Percentiles rank a stretch among this genome's conserved stretches.
These are phyloP conservation scores for Vitis amurensis DNA, from an alignment of 164 flowering plant species.

Conservation along the genomic window DNA sequence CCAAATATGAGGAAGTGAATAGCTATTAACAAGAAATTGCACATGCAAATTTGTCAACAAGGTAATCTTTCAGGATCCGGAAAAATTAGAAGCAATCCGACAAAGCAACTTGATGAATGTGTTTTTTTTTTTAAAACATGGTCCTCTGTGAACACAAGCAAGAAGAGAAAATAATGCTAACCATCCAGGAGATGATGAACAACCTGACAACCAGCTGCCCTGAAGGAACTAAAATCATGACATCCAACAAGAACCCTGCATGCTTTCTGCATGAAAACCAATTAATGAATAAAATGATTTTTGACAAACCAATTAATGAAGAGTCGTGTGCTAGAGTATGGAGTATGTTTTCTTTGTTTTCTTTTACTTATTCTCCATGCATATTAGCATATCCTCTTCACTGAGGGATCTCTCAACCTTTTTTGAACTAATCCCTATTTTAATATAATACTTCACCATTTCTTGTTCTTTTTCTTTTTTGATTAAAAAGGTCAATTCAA, in stretches of 20 bases:
- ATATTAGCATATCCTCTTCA: no score
- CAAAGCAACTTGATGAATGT: neutral
- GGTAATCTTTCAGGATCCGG: neutral
- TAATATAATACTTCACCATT: no score
- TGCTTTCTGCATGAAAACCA: slow-evolving; percentile 59
- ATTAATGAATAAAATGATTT: neutral
- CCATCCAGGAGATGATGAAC: slow-evolving; percentile 9
- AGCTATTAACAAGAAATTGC: neutral
- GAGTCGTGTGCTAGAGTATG: no score
- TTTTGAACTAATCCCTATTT: no score
- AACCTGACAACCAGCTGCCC: slow-evolving; percentile 96
- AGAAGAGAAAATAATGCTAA: slow-evolving; percentile 1
- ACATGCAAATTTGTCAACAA: neutral
- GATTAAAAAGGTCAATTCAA: neutral
- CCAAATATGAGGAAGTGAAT: no score
- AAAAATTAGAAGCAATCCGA: neutral
- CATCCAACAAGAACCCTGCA: slow-evolving; percentile 75
- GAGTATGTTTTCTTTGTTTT: no score
- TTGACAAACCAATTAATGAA: no score
- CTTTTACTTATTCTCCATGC: no score
- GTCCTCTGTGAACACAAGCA: neutral
- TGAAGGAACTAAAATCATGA: slow-evolving; percentile 96
- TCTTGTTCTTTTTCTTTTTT: no score
- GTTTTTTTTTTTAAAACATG: no score
- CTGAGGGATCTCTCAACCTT: no score